These are phyloP conservation scores for Picochlorum sp. DNA, from an alignment of 139 green algal genomes.

Conservation along the genomic window DNA sequence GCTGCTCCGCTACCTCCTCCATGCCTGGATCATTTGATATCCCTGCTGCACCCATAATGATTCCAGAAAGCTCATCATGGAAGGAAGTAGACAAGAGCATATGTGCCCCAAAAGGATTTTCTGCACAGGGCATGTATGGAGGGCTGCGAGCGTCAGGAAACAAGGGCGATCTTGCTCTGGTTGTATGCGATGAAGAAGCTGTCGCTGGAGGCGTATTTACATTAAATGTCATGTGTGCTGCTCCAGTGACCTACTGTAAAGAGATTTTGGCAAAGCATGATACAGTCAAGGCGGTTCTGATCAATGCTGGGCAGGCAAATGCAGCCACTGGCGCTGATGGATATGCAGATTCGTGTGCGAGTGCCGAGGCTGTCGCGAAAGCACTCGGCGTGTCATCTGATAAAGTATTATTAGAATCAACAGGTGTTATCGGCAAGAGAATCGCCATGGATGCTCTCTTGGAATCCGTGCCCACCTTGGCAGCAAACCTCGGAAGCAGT, in stretches of 20 bases:
- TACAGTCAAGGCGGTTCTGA: conserved; percentile 55
- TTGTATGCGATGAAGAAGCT: conserved; percentile 69
- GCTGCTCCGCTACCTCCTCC: background rate
- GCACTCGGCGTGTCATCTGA: conserved; percentile 50
- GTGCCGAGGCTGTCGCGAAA: conserved; percentile 43
- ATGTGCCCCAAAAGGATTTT: conserved; percentile 83
- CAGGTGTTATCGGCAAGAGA: conserved; percentile 88
- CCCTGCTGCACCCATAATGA: conserved; percentile 72
- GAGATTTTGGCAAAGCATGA: conserved; percentile 62
- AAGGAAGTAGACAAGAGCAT: conserved; percentile 70
- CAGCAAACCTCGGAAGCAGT: conserved; percentile 37
- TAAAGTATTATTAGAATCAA: conserved; percentile 52
- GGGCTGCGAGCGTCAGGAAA: conserved; percentile 65
- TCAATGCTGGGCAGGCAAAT: conserved; percentile 97
- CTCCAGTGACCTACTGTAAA: conserved; percentile 89
- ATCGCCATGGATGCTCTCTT: conserved; percentile 90
- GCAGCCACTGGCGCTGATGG: conserved; percentile 79
- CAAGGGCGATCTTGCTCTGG: conserved; percentile 87
- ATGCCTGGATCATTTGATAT: conserved; percentile 58
- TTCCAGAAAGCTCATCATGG: conserved; percentile 78
- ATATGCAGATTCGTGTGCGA: conserved; percentile 48
- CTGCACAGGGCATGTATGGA: conserved; percentile 73
- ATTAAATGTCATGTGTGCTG: conserved; percentile 90
- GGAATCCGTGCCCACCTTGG: conserved; percentile 65
- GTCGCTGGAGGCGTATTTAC: conserved; percentile 85